Percentiles rank a stretch among this genome's conserved stretches.
Evolutionary conservation across 768 basidiomycete genomes (phyloP).

Genomic region (Suillus decipiens): DNA sequence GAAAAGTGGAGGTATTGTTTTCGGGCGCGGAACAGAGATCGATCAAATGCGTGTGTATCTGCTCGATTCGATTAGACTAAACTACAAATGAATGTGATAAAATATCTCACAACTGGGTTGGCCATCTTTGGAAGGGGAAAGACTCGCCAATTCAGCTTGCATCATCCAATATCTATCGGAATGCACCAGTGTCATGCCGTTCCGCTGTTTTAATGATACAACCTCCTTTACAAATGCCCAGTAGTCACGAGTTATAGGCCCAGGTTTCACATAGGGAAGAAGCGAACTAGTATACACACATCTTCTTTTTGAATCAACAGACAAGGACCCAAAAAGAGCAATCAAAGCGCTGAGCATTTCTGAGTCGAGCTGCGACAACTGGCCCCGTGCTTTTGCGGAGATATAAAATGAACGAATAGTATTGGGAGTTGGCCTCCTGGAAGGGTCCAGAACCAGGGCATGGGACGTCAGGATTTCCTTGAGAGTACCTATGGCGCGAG

Average conservation of each 20-base stretch:
- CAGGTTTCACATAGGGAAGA: slow-evolving; percentile 27
- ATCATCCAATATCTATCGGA: slow-evolving; percentile 69
- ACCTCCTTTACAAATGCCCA: slow-evolving; percentile 55
- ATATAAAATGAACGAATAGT: slow-evolving; percentile 43
- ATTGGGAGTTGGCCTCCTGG: slow-evolving; percentile 26
- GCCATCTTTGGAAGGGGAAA: slow-evolving; percentile 19
- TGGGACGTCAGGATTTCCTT: not conserved
- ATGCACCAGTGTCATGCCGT: slow-evolving; percentile 34
- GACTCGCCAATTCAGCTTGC: slow-evolving; percentile 43
- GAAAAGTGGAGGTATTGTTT: slow-evolving; percentile 43
- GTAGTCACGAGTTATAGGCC: slow-evolving; percentile 30
- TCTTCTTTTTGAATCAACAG: slow-evolving; percentile 31
- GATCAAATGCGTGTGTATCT: slow-evolving; percentile 13
- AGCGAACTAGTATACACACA: slow-evolving; percentile 32
- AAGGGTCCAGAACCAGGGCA: not conserved
- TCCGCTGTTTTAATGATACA: slow-evolving; percentile 43
- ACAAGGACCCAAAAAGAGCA: slow-evolving; percentile 52
- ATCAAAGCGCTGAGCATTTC: slow-evolving; percentile 45
- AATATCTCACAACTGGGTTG: slow-evolving; percentile 19
- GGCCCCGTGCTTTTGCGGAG: slow-evolving; percentile 33
- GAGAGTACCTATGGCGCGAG: slow-evolving; percentile 6
- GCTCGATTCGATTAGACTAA: slow-evolving; percentile 20
- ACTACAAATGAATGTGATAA: not conserved
- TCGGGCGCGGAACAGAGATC: slow-evolving; percentile 35
- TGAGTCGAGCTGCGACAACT: slow-evolving; percentile 36